Base-by-base conservation (phyloP, 768 basidiomycete genomes). In the Mycena sanguinolenta region DNA sequence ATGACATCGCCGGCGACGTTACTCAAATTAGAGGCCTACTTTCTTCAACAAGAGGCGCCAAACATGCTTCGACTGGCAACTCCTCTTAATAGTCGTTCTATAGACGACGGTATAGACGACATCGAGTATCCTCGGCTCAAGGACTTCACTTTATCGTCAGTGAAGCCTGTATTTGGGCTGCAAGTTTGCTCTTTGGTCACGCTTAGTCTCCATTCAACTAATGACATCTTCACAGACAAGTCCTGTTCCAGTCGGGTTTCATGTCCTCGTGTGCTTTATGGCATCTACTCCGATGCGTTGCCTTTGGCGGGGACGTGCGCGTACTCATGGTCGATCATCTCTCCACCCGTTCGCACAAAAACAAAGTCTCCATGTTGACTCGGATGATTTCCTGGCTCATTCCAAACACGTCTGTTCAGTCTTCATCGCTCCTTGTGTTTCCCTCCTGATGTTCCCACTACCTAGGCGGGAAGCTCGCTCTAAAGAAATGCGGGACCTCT, bases 261-360 rank as follows among this genome's bases (percentile, higher is more conserved):
- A 17, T 14, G 23, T 42, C 71, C 2, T 72, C 71, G 0, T 30
- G n/a, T 38, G 65, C 71, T 3, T 27, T 67, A 23, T 72, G 71
- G 71, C 54, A 70, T 25, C 53, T 72, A 13, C 10, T 72, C 38
- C 58, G 54, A 21, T 72, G 66, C 38, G 57, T 72, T 10, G 71
- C 61, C 0, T 62, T 72, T 2, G 71, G 71, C 19, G 71, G 66
- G 4, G 50, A 68, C 30, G 58, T 67, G 0, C 52, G 25, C 58
- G 21, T 16, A 5, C 50, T 50, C 19, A 68, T 65, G 66, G 21
- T 32, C 4, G 66, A 53, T 4, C 54, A 64, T n/a, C 16, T 72
- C 16, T 2, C 2, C 19, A 14, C 9, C 16, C 52, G 53, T 4
- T 63, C 62, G 1, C 66, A 68, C 30, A 44, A 53, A 39, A 17